A percentile compares a stretch with the other conserved stretches of the same genome.
phyloP scores from a whole-genome alignment of 2,329 filamentous ascomycete species.

The Calonectria leucothoes region DNA sequence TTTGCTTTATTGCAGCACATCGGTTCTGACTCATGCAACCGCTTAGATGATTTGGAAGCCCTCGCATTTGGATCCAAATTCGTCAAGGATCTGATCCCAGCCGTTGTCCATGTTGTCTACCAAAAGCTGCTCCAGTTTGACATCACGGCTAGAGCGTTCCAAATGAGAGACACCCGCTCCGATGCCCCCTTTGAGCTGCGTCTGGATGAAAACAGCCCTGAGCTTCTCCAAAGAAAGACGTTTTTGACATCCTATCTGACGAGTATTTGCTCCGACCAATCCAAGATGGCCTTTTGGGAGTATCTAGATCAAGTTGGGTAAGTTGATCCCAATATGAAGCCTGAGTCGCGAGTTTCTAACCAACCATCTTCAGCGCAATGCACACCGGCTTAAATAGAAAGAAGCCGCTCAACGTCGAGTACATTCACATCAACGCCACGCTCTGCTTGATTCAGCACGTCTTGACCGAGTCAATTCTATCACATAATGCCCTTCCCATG shows the following conservation, averaged over 20 bases:
- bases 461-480: constrained; percentile 80
- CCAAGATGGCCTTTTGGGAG: constrained; percentile 82
- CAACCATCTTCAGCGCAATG: constrained; percentile 69
- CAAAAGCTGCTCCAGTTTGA: constrained; percentile 84
- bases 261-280: constrained; percentile 80
- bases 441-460: constrained; percentile 83
- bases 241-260: constrained; percentile 80
- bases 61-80: constrained; percentile 78
- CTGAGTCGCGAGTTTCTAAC: background rate
- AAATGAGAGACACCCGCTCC: constrained; percentile 70
- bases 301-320: constrained; percentile 86
- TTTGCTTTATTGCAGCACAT: too few species aligned
- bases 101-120: constrained; percentile 87
- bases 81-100: constrained; percentile 82
- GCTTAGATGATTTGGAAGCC: constrained; percentile 76
- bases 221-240: constrained; percentile 82
- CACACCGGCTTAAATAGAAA: constrained; percentile 80
- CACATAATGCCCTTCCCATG: constrained; percentile 74
- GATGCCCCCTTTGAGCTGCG: constrained; percentile 74
- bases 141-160: constrained; percentile 83
- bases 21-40: constrained; percentile 27
- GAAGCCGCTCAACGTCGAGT: constrained; percentile 82
- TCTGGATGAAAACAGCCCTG: constrained; percentile 76
- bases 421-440: constrained; percentile 79
- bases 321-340: constrained; percentile 41